Percentiles rank a stretch among this genome's conserved stretches.
Evolutionary conservation across 2,329 filamentous ascomycete genomes (phyloP).

Genomic region (Penicillium sp.): DNA sequence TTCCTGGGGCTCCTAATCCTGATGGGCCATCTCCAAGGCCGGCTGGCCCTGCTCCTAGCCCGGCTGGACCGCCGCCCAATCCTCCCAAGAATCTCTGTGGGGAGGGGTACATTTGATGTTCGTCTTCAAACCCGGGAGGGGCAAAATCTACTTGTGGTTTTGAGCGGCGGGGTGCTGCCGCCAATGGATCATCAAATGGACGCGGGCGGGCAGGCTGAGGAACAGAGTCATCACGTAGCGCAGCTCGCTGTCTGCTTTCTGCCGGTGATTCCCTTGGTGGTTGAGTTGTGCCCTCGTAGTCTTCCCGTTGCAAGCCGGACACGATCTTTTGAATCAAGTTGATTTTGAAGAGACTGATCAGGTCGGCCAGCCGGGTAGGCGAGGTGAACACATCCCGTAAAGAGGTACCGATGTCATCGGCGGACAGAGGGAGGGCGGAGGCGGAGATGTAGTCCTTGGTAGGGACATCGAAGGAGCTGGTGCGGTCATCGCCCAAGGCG

Average conservation of each 20-base stretch:
- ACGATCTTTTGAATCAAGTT: slow-evolving; percentile 83
- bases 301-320: slow-evolving; percentile 74
- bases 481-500: slow-evolving; percentile 77
- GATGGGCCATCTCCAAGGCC: neutral
- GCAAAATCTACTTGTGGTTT: slow-evolving; percentile 73
- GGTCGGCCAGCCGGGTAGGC: slow-evolving; percentile 65
- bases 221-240: slow-evolving; percentile 53
- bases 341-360: slow-evolving; percentile 72
- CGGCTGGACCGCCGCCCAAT: slow-evolving; percentile 42
- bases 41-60: neutral
- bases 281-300: slow-evolving; percentile 65
- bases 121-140: slow-evolving; percentile 90
- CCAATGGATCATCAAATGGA: slow-evolving; percentile 69
- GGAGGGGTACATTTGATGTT: slow-evolving; percentile 77
- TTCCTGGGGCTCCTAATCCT: slow-evolving; percentile 53
- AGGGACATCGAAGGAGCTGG: slow-evolving; percentile 73
- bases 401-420: slow-evolving; percentile 29
- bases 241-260: slow-evolving; percentile 47
- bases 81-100: slow-evolving; percentile 52
- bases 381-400: slow-evolving; percentile 72
- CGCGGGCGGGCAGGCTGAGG: slow-evolving; percentile 67
- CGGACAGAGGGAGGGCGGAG: slow-evolving; percentile 57
- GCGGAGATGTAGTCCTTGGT: slow-evolving; percentile 74
- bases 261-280: slow-evolving; percentile 43
- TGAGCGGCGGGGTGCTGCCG: slow-evolving; percentile 60